Evolutionary conservation across 352 stramenopile species (phyloP).

Genomic region (Globisporangium okanoganense): DNA sequence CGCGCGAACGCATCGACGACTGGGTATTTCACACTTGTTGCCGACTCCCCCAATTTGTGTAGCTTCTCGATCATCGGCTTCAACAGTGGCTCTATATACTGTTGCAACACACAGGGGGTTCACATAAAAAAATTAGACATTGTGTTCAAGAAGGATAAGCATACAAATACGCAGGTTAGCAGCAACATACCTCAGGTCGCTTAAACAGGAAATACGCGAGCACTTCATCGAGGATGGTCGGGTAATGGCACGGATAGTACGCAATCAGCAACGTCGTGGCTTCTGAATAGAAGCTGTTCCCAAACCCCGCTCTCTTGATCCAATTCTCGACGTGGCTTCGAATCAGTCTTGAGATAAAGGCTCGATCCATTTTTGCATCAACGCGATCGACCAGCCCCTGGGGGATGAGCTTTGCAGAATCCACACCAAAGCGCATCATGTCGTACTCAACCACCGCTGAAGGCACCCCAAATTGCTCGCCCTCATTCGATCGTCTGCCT

Average conservation of each 20-base stretch:
- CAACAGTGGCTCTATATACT: slow-evolving; percentile 59
- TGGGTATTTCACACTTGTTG: slow-evolving; percentile 56
- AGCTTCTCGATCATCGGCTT: slow-evolving; percentile 72
- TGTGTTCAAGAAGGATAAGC: neutral
- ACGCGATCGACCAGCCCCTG: slow-evolving; percentile 84
- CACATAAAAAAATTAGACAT: neutral
- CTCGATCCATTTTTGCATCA: slow-evolving; percentile 51
- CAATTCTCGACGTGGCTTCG: slow-evolving; percentile 69
- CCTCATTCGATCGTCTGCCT: slow-evolving; percentile 6
- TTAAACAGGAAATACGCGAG: slow-evolving; percentile 74
- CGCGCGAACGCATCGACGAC: slow-evolving; percentile 61
- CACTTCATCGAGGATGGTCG: slow-evolving; percentile 80
- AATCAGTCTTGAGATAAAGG: slow-evolving; percentile 48
- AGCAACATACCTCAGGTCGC: slow-evolving; percentile 41
- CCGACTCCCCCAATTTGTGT: slow-evolving; percentile 54
- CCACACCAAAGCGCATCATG: slow-evolving; percentile 64
- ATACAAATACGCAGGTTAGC: neutral
- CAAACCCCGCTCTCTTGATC: slow-evolving; percentile 62
- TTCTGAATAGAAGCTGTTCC: slow-evolving; percentile 62
- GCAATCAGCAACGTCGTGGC: slow-evolving; percentile 64
- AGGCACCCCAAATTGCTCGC: slow-evolving; percentile 8
- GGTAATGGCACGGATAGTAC: slow-evolving; percentile 81
- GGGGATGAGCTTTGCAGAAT: slow-evolving; percentile 70
- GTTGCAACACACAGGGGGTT: neutral
- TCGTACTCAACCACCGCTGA: slow-evolving; percentile 30